phyloP scores from a whole-genome alignment of 306 rosid genomes.

The Acmispon strigosus region DNA sequence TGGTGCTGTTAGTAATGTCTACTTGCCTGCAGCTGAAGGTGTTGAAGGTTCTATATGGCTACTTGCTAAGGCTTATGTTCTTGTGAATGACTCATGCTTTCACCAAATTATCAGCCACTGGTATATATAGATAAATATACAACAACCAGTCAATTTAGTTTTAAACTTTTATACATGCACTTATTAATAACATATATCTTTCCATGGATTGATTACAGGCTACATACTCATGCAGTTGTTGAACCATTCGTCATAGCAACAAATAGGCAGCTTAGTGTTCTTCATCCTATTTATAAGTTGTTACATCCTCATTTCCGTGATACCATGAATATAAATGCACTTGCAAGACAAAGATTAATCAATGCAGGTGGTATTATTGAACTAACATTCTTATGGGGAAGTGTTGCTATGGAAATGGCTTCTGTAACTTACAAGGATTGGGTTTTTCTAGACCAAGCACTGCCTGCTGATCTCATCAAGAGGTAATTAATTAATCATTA shows the following conservation, averaged over 20 bases:
- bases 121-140: slow-evolving; percentile 21
- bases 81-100: slow-evolving; percentile 45
- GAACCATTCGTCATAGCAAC: slow-evolving; percentile 54
- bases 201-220: slow-evolving; percentile 27
- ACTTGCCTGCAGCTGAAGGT: slow-evolving; percentile 50
- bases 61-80: slow-evolving; percentile 62
- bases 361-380: slow-evolving; percentile 34
- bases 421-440: slow-evolving; percentile 28
- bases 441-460: slow-evolving; percentile 30
- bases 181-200: background rate
- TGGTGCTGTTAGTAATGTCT: slow-evolving; percentile 46
- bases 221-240: slow-evolving; percentile 66
- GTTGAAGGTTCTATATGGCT: slow-evolving; percentile 48
- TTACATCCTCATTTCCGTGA: slow-evolving; percentile 35
- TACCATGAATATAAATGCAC: slow-evolving; percentile 33
- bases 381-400: slow-evolving; percentile 20
- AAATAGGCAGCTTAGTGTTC: slow-evolving; percentile 29
- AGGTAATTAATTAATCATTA: background rate
- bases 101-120: slow-evolving; percentile 71
- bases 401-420: slow-evolving; percentile 25
- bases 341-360: slow-evolving; percentile 18
- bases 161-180: background rate
- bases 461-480: slow-evolving; percentile 35
- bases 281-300: slow-evolving; percentile 33
- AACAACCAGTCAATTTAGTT: too few species aligned